Evolutionary conservation across 73 alveolate genomes (phyloP).

Genomic region (Paramecium biaurelia): DNA sequence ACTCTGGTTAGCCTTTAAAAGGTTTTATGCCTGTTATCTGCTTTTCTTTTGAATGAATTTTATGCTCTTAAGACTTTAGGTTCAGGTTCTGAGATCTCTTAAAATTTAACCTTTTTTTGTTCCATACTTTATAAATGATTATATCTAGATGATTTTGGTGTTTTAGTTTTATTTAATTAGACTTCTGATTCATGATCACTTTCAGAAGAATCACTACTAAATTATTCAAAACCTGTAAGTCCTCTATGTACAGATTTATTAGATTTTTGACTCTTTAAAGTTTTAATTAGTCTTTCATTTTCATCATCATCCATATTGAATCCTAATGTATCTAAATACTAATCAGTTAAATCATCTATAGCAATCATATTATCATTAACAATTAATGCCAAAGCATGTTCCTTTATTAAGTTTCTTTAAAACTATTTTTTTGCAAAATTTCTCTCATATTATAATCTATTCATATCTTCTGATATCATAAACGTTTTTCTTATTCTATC

Average conservation of each 20-base stretch:
- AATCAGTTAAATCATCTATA: neutral
- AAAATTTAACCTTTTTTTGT: neutral
- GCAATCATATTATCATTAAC: neutral
- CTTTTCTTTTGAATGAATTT: neutral
- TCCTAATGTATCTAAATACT: neutral
- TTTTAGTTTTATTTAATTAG: slow-evolving; percentile 9
- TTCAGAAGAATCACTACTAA: neutral
- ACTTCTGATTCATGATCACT: neutral
- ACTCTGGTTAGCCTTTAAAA: neutral
- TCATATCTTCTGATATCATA: neutral
- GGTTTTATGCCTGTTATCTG: neutral
- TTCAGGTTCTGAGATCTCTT: slow-evolving; percentile 38
- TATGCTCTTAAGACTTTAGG: slow-evolving; percentile 2
- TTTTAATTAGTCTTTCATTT: neutral
- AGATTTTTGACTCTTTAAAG: neutral
- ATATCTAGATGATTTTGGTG: neutral
- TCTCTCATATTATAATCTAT: neutral
- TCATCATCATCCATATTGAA: neutral
- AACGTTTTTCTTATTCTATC: slow-evolving; percentile 13
- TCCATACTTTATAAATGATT: neutral
- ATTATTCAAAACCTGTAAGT: neutral
- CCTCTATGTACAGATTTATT: neutral
- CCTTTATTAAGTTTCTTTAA: neutral
- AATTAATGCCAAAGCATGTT: slow-evolving; percentile 18
- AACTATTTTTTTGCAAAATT: neutral